Evolutionary conservation across 306 rosid species (phyloP), one percentile per base, ranked within the genome.

Genomic region (Castanea mollissima): DNA sequence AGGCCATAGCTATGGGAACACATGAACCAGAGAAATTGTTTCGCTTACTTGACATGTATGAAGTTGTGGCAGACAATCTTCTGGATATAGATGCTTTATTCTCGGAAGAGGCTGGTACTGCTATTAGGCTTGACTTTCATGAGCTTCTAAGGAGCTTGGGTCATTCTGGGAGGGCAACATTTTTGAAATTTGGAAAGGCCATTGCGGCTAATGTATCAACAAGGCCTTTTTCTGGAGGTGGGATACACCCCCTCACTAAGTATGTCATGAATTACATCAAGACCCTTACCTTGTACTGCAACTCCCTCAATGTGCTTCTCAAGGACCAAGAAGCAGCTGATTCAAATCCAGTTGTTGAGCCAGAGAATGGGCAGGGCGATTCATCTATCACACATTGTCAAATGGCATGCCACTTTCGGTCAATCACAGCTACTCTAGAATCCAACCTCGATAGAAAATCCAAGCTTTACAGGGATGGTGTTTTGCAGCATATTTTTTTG

Each of bases 231-330:
- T 80, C 87, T 11, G 80, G 90, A 18, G 95, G 97, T 27, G 86
- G 87, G 0, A 85, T 90, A 60, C 95, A 89, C 79, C 97, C 78
- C 73, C 80, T 89, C 5, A 86, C 90, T 25, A 85, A 20, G 69
- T 90, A 92, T 83, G 97, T 90, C 64, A 89, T 92, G 93, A 92
- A 90, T 74, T 86, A 83, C 85, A 82, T 85, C 49, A 80, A 18
- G 58, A 25, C 87, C 55, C 82, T 92, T 12, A 74, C 77, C 13
- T 87, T 70, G 31, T 90, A 87, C 55, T 41, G 56, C 9, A 88
- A 80, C 6, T 63, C 85, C 27, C 87, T 92, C 15, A 74, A 80
- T 25, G 75, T 71, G 64, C 90, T 92, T 73, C 79, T 87, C 65
- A 74, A 69, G 69, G 88, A 87, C 32, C 76, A 80, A 25, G 51